Base-by-base conservation (phyloP, 306 rosid genomes). In the Urtica urens region DNA sequence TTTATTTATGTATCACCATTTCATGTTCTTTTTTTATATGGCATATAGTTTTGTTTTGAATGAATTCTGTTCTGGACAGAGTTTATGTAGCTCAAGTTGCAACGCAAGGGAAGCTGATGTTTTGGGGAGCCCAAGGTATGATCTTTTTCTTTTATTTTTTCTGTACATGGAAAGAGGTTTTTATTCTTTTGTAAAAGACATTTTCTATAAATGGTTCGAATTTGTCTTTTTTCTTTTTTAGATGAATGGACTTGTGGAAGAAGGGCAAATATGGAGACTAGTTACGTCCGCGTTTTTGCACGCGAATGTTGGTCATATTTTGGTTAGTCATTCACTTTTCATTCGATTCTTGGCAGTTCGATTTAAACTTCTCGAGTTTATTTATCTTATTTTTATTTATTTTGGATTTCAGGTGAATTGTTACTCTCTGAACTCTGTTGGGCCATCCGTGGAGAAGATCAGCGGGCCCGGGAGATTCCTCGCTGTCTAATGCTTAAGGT, bases 81-180 rank as follows among this genome's bases (percentile, higher is more conserved):
- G 33, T 81, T 66, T 87, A 55, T 53, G 14, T 87, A 31, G 86
- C 74, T 12, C 94, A 87, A 65, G 38, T 70, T 50, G 93, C 93
- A 29, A 66, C 93, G 12, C 69, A 83, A 64, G 93, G 80, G 26
- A 75, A 76, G 59, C 72, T 87, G 61, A 62, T 80, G 51, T 50
- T 74, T 6, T 83, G 93, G 96, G 96, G 96, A 64, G 94, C 96
- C n/a, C 2, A 83, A 87, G 94, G 96, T 83, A 75, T 66, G 49
- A 45, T 23, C 15, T 54, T 49, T 58, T 4, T n/a, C n/a, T n/a
- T n/a, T n/a, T n/a, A n/a, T n/a, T n/a, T n/a, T n/a, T n/a, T n/a
- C n/a, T n/a, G n/a, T n/a, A n/a, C n/a, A n/a, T n/a, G n/a, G n/a
- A n/a, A n/a, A n/a, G n/a, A n/a, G n/a, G n/a, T n/a, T n/a, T n/a